Evolutionary conservation across 2,329 filamentous ascomycete genomes (phyloP), one percentile per base, ranked within the genome.

Genomic region (Penicillium occitanis): DNA sequence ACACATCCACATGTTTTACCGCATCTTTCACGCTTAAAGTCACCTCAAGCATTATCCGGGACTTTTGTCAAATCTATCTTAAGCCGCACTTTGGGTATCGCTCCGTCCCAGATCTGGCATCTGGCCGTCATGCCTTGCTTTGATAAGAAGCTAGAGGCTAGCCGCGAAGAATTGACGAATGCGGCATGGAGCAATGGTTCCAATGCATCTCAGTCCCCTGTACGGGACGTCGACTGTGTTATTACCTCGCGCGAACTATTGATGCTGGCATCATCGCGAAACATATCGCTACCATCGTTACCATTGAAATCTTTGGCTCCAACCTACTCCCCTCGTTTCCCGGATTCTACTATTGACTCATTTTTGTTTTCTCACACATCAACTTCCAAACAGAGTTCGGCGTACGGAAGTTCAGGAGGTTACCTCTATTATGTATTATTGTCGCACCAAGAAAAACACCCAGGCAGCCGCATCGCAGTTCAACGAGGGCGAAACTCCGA

Each of bases 81-180:
- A 42, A 92, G 90, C 77, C 87, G 87, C 70, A 85, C 82, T 62
- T 85, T 93, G 68, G 87, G 87, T 40, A 88, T 97, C 59, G 79
- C 89, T 0, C 90, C 93, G 0, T 88, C 89, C 69, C 87, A 89
- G 71, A 93, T 99, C 75, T 99, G 94, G 92, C 94, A 98, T 78
- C 79, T 98, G 63, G 92, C 94, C 13, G 85, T 99, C 55, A 99
- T 99, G 95, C 95, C 95, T 22, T 99, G 95, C 78, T 98, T 99
- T 77, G 95, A 99, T 78, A 99, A 99, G 83, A 99, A 99, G 78
- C 86, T 99, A 33, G 95, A 99, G 80, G 95, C 95, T 6, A 96
- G 93, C 71, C 89, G 95, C 63, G 90, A 93, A 77, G 95, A 99
- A 78, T 86, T 99, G 46, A 98, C 93, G 0, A 91, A 94, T 74